A percentile compares a stretch with the other conserved stretches of the same genome.
Conservation (phyloP, 140 eudicot species). For the Anethum foeniculum region DNA sequence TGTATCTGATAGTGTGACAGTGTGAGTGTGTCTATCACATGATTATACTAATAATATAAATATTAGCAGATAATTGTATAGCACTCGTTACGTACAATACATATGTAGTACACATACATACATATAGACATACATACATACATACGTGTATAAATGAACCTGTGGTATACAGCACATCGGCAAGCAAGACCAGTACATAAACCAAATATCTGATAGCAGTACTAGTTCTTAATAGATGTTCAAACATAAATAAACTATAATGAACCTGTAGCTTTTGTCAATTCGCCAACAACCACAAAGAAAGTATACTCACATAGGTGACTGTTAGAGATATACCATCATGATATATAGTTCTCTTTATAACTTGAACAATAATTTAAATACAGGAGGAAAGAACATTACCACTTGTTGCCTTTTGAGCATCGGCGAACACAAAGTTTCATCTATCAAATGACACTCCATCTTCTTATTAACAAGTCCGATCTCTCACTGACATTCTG, state of each 20-base stretch:
- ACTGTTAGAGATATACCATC: not conserved
- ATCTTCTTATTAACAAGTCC: constrained; percentile 14
- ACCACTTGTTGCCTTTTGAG: constrained; percentile 40
- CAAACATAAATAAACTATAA: not conserved
- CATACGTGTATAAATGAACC: not conserved
- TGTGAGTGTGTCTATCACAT: no score
- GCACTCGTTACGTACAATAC: no score
- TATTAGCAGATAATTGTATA: no score
- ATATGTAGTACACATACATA: not conserved
- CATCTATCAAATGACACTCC: constrained; percentile 21
- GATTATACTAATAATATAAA: no score
- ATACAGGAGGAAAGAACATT: constrained; percentile 13
- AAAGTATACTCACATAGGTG: constrained; percentile 6
- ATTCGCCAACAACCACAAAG: not conserved
- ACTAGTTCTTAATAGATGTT: not conserved
- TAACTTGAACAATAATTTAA: not conserved
- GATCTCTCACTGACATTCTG: constrained; percentile 20
- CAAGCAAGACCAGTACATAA: not conserved
- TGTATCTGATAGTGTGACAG: no score
- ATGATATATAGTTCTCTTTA: not conserved
- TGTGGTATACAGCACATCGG: not conserved
- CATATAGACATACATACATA: not conserved
- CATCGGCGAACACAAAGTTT: constrained; percentile 16
- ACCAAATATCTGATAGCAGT: not conserved
- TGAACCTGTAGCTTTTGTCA: not conserved